Conservation (phyloP, 2,329 filamentous ascomycete species). For the Penicillium sp. region DNA sequence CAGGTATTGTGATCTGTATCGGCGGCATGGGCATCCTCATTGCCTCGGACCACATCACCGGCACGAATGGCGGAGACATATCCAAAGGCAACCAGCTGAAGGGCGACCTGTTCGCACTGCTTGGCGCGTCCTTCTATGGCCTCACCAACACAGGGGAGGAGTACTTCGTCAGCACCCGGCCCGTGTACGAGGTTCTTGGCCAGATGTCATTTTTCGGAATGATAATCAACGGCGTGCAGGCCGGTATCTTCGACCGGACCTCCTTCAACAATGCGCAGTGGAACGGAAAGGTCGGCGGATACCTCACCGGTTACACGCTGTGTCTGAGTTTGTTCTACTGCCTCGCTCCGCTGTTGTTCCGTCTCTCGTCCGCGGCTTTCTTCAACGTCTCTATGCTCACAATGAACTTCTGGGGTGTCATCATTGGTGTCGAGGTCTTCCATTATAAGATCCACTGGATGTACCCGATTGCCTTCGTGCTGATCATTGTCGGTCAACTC, state of each 20-base stretch:
- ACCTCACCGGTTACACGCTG: conserved; percentile 85
- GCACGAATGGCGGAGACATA: conserved; percentile 64
- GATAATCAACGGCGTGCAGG: conserved; percentile 87
- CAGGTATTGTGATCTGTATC: conserved; percentile 85
- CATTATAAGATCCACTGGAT: conserved; percentile 76
- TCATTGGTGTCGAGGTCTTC: conserved; percentile 87
- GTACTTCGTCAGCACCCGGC: conserved; percentile 82
- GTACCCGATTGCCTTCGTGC: conserved; percentile 92
- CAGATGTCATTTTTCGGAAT: conserved; percentile 86
- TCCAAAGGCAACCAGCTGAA: conserved; percentile 68
- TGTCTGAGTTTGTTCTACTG: conserved; percentile 83
- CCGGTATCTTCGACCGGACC: conserved; percentile 82
- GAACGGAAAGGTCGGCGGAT: conserved; percentile 69
- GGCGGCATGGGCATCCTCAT: conserved; percentile 87
- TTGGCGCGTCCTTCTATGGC: conserved; percentile 89
- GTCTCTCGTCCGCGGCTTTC: conserved; percentile 87
- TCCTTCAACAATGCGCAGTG: conserved; percentile 66
- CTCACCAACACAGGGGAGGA: conserved; percentile 90
- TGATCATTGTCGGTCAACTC: conserved; percentile 81
- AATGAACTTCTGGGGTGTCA: conserved; percentile 94
- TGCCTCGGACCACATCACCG: conserved; percentile 78
- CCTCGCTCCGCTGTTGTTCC: conserved; percentile 80
- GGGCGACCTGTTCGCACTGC: conserved; percentile 86
- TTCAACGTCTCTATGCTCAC: conserved; percentile 95
- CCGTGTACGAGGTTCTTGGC: conserved; percentile 88